phyloP scores from a whole-genome alignment of 1,284 basidiomycete species.

The Naganishia sp. region DNA sequence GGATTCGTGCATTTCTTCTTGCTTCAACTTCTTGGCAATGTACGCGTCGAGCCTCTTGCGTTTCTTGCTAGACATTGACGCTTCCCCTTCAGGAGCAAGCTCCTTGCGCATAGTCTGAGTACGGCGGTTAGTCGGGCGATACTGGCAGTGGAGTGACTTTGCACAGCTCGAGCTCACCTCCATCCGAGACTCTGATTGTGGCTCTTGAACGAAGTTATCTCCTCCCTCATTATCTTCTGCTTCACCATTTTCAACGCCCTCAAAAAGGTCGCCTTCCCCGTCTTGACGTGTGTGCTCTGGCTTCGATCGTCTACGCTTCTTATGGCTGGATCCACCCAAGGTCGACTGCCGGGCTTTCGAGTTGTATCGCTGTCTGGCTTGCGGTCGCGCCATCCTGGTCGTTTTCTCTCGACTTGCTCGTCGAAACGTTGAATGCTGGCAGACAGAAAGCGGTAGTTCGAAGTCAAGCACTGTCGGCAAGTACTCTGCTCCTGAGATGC shows the following conservation, averaged over 20 bases:
- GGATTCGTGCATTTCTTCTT: conserved; percentile 48
- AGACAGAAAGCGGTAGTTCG: background rate
- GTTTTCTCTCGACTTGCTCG: background rate
- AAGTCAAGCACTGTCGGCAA: background rate
- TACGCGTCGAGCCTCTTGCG: conserved; percentile 53
- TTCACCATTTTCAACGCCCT: conserved; percentile 44
- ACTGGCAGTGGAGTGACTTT: conserved; percentile 34
- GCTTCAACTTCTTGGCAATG: conserved; percentile 54
- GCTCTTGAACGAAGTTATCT: conserved; percentile 31
- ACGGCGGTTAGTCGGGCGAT: conserved; percentile 42
- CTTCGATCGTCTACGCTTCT: conserved; percentile 46
- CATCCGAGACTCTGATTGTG: conserved; percentile 32
- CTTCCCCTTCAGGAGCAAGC: conserved; percentile 53
- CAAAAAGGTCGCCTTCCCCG: conserved; percentile 46
- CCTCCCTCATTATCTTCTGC: conserved; percentile 36
- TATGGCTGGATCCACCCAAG: conserved; percentile 48
- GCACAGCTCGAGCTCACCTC: conserved; percentile 8
- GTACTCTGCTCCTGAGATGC: background rate
- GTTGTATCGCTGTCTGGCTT: conserved; percentile 50
- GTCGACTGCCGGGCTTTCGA: conserved; percentile 51
- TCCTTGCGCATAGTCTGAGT: conserved; percentile 47
- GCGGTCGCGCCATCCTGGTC: conserved; percentile 36
- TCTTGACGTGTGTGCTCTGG: conserved; percentile 47
- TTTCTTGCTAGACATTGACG: conserved; percentile 53
- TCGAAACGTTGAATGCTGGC: background rate